phyloP scores from a whole-genome alignment of 331 rosid genomes.

The Arachis monticola region DNA sequence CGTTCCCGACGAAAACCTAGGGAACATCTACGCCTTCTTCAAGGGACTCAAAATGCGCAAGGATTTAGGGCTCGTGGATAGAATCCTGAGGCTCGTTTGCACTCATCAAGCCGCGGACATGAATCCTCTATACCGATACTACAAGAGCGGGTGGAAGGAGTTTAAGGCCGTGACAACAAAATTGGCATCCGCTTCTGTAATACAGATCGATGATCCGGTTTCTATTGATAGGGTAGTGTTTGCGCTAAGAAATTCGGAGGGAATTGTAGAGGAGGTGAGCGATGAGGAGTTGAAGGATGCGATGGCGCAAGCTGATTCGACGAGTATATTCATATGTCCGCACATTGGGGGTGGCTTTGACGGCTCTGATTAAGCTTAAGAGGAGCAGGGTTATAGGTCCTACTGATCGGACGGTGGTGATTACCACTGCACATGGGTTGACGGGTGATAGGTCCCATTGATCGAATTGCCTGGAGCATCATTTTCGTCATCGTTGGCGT shows the following conservation, averaged over 20 bases:
- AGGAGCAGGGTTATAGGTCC: conserved; percentile 64
- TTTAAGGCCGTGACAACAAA: conserved; percentile 62
- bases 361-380: conserved; percentile 75
- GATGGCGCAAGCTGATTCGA: conserved; percentile 81
- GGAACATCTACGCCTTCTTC: conserved; percentile 76
- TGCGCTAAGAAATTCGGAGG: conserved; percentile 63
- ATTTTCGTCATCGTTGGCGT: too few species aligned
- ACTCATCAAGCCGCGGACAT: conserved; percentile 47
- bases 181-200: conserved; percentile 75
- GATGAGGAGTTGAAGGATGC: conserved; percentile 89
- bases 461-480: too few species aligned
- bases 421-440: conserved; percentile 87
- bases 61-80: conserved; percentile 74
- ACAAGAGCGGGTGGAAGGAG: conserved; percentile 72
- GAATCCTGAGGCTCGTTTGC: conserved; percentile 57
- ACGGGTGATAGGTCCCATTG: neutral
- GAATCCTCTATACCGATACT: conserved; percentile 66
- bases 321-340: conserved; percentile 87
- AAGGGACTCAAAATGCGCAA: conserved; percentile 87
- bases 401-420: conserved; percentile 71
- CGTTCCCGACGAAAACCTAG: conserved; percentile 56
- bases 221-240: conserved; percentile 78
- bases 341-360: conserved; percentile 78
- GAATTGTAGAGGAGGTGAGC: conserved; percentile 86
- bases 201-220: conserved; percentile 92